Evolutionary conservation across 768 basidiomycete genomes (phyloP).

Genomic region (Tricholoma furcatifolium): DNA sequence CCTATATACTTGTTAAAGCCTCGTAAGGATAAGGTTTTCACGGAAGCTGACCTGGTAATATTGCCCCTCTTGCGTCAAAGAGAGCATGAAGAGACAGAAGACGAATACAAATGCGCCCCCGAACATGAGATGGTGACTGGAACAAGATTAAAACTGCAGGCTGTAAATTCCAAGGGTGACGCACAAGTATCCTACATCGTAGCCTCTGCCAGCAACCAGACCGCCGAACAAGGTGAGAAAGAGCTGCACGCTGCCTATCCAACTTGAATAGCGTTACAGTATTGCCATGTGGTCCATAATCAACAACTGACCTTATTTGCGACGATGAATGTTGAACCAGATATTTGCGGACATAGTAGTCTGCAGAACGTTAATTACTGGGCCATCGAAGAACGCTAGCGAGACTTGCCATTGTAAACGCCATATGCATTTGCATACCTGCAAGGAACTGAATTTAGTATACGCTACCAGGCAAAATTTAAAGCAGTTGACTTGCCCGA

Average conservation of each 20-base stretch:
- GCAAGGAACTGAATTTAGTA: not conserved
- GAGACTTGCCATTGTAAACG: conserved; percentile 29
- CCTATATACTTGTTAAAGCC: conserved; percentile 28
- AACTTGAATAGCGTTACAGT: conserved; percentile 16
- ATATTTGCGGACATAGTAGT: conserved; percentile 40
- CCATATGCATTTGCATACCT: conserved; percentile 38
- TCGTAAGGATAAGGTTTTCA: conserved; percentile 15
- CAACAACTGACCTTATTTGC: conserved; percentile 31
- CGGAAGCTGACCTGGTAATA: conserved; percentile 35
- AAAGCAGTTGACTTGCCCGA: conserved; percentile 30
- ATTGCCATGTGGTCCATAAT: not conserved
- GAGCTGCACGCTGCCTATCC: conserved; percentile 50
- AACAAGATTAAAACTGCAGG: not conserved
- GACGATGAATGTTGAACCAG: conserved; percentile 30
- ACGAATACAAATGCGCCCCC: conserved; percentile 43
- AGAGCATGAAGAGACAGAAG: conserved; percentile 47
- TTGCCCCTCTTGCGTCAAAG: conserved; percentile 35
- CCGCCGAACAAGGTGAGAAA: conserved; percentile 45
- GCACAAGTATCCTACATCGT: conserved; percentile 55
- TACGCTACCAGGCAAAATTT: too few relatives aligned
- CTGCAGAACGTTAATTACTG: conserved; percentile 15
- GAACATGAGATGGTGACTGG: conserved; percentile 43
- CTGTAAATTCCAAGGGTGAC: conserved; percentile 7
- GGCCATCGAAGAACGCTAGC: not conserved
- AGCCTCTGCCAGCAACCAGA: conserved; percentile 44